A percentile compares a stretch with the other conserved stretches of the same genome.
Conservation (phyloP, 106 monocot genomes). For the Allium cepa region DNA sequence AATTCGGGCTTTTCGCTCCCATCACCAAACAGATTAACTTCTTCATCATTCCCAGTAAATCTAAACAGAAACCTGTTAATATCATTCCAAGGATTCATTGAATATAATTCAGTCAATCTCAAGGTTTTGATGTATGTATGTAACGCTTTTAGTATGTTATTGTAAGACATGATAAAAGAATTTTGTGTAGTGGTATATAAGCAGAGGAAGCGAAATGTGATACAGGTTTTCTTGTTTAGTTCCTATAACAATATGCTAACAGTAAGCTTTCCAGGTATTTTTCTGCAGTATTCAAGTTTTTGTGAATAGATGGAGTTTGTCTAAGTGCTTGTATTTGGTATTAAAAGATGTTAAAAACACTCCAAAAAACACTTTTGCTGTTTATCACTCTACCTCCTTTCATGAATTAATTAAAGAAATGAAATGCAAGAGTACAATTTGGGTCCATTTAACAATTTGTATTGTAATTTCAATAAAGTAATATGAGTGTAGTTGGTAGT, state of each 20-base stretch:
- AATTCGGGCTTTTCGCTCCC: conserved; percentile 90
- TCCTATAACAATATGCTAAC: not conserved
- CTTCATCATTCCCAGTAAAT: conserved; percentile 80
- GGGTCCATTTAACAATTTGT: too few species aligned
- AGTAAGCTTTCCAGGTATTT: too few species aligned
- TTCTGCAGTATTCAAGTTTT: too few species aligned
- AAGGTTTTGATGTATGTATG: not conserved
- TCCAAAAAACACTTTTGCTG: too few species aligned
- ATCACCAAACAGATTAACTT: conserved; percentile 75
- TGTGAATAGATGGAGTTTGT: too few species aligned
- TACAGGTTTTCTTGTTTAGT: not conserved
- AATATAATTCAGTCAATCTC: not conserved
- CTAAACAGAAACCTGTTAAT: conserved; percentile 77
- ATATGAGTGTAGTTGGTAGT: too few species aligned
- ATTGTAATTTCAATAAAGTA: too few species aligned
- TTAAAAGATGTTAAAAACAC: too few species aligned
- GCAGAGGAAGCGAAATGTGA: not conserved
- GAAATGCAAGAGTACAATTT: too few species aligned
- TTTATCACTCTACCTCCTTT: too few species aligned
- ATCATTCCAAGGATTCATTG: not conserved
- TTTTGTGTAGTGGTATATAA: not conserved
- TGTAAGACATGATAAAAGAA: not conserved
- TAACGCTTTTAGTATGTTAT: not conserved
- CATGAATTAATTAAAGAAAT: too few species aligned
- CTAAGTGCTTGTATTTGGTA: too few species aligned